Percentiles rank a stretch among this genome's conserved stretches.
Evolutionary conservation across 495 filamentous ascomycete genomes (phyloP).

Genomic region (Letharia lupina): DNA sequence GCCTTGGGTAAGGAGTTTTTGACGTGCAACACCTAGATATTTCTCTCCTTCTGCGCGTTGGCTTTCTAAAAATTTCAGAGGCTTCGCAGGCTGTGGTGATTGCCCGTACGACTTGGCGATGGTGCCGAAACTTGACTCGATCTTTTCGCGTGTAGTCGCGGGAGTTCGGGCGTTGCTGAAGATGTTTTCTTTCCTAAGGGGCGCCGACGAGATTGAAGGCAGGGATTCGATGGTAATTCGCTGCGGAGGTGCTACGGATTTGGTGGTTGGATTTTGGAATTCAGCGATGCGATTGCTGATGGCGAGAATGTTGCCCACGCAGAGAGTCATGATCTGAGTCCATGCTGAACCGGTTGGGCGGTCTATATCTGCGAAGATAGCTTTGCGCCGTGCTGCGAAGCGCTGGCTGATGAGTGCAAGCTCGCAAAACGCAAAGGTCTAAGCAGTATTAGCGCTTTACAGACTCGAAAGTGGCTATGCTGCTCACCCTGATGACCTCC

Average conservation of each 20-base stretch:
- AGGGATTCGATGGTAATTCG: constrained; percentile 34
- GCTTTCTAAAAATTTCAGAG: constrained; percentile 13
- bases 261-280: constrained; percentile 41
- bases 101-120: constrained; percentile 54
- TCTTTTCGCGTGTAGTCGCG: constrained; percentile 39
- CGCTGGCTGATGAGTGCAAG: constrained; percentile 67
- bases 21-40: constrained; percentile 17
- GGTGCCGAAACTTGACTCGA: constrained; percentile 46
- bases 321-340: constrained; percentile 64
- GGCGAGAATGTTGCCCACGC: constrained; percentile 55
- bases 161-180: constrained; percentile 43
- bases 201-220: constrained; percentile 40
- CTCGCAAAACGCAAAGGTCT: constrained; percentile 88
- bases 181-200: constrained; percentile 53
- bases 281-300: constrained; percentile 57
- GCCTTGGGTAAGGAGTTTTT: constrained; percentile 37
- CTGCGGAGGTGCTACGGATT: constrained; percentile 30
- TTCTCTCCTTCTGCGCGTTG: constrained; percentile 12
- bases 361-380: constrained; percentile 84
- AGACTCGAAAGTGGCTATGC: constrained; percentile 8
- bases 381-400: constrained; percentile 62
- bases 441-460: constrained; percentile 25
- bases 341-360: constrained; percentile 69
- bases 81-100: constrained; percentile 29
- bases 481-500: constrained; percentile 47